These are phyloP conservation scores for Torulaspora maleeae DNA, from an alignment of 805 yeast species.

Conservation along the genomic window DNA sequence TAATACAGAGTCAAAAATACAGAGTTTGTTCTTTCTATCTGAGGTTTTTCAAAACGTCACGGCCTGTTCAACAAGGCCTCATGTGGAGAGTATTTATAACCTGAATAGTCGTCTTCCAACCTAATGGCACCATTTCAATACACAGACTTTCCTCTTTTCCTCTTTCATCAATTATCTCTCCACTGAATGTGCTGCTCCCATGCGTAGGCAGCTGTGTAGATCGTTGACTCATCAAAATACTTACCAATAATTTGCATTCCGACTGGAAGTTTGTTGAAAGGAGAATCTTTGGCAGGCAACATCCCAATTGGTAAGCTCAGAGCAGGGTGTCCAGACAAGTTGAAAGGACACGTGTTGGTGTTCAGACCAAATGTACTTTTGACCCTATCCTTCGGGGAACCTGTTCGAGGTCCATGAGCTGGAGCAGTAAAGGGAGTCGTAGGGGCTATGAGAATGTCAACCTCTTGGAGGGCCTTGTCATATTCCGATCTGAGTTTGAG, in stretches of 20 bases:
- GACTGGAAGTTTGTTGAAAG: constrained; percentile 35
- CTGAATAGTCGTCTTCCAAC: too few species aligned
- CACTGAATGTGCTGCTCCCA: too few species aligned
- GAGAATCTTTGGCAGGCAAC: constrained; percentile 32
- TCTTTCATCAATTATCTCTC: too few species aligned
- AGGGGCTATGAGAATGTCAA: constrained; percentile 37
- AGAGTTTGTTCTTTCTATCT: too few species aligned
- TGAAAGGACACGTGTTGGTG: constrained; percentile 37
- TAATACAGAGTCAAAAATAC: too few species aligned
- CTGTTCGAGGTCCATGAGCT: constrained; percentile 27
- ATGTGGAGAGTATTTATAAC: too few species aligned
- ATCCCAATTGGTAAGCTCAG: constrained; percentile 36
- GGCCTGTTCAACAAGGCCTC: too few species aligned
- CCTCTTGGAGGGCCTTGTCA: constrained; percentile 29
- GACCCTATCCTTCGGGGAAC: constrained; percentile 26
- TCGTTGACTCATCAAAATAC: constrained; percentile 33
- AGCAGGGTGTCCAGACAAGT: constrained; percentile 40
- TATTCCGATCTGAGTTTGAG: constrained; percentile 35
- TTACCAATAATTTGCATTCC: constrained; percentile 37
- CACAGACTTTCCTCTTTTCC: too few species aligned
- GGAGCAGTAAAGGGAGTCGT: constrained; percentile 32
- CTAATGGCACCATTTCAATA: too few species aligned
- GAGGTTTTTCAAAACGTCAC: too few species aligned
- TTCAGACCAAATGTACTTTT: constrained; percentile 35
- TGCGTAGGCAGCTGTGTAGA: constrained; percentile 37